Base-by-base conservation (phyloP, 306 rosid species). In the Alnus glutinosa region DNA sequence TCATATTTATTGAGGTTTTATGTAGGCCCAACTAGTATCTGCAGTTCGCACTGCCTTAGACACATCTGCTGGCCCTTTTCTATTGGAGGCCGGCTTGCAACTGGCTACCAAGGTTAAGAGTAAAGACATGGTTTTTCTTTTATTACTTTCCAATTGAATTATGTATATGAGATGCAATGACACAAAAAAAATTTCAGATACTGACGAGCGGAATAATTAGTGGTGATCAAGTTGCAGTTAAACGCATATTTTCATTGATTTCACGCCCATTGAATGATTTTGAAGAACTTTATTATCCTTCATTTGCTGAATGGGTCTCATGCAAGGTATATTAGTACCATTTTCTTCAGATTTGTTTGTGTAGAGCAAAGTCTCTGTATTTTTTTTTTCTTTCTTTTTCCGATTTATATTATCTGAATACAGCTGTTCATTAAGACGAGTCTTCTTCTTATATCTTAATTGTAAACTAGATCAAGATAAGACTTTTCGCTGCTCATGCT, bases 261-360 rank as follows among this genome's bases (percentile, higher is more conserved):
- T 95, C 98, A 34, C 97, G 97, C 75, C 96, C 97, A 57, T 51
- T 95, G 87, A 85, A 83, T 86, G 98, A 92, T 32, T 92, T 95
- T 82, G 88, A 90, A 86, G 93, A 91, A 81, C 93, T 95, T 75
- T 95, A 91, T 82, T 95, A 91, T 95, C 98, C 98, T 84, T 95
- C 98, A 37, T 95, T 92, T 90, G 96, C 98, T 16, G 98, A 95
- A 80, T 95, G 98, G 98, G 98, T 92, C 81, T 89, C 98, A 23
- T 92, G 97, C 90, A 95, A 92, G 96, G 98, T 88, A 80, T 46
- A 80, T 66, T 46, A 39, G 55, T 74, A 58, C 66, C 62, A 70
- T 71, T 76, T 70, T 55, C 34, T 78, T 64, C 74, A 63, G 50
- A 23, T 57, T 55, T 15, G 15, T 73, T 76, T n/a, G 48, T 46